Conservation (phyloP, 2,329 filamentous ascomycete genomes). For the Mycosphaerella sp. region DNA sequence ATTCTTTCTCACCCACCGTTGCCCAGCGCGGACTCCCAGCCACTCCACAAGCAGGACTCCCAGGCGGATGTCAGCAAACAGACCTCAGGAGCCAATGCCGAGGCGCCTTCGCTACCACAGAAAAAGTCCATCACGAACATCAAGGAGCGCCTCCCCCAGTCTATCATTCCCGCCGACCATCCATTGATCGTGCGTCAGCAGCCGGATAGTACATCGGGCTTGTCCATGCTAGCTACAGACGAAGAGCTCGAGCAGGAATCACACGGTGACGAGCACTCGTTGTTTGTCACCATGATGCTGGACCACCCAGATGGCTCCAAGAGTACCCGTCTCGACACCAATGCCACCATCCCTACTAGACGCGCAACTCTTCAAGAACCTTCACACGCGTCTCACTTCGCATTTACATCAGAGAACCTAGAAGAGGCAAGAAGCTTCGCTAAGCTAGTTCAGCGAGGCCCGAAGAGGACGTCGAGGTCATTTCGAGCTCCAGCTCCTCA, state of each 20-base stretch:
- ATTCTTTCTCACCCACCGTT: constrained; percentile 3
- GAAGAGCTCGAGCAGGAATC: not conserved
- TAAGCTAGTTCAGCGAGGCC: not conserved
- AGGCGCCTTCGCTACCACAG: too few species aligned
- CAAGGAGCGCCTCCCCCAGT: not conserved
- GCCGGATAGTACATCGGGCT: too few species aligned
- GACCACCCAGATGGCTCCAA: not conserved
- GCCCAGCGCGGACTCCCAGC: not conserved
- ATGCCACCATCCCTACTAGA: not conserved
- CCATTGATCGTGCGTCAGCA: too few species aligned
- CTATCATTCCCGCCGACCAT: not conserved
- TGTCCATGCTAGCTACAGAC: not conserved
- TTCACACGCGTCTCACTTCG: not conserved
- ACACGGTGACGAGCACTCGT: not conserved
- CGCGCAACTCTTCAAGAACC: not conserved
- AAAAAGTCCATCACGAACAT: too few species aligned
- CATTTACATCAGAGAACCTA: not conserved
- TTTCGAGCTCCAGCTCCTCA: not conserved
- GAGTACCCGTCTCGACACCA: not conserved
- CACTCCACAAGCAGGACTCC: not conserved
- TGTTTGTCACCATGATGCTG: not conserved
- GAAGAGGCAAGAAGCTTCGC: not conserved
- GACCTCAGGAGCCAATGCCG: too few species aligned
- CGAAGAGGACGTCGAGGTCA: not conserved
- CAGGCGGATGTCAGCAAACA: not conserved